A percentile compares a stretch with the other conserved stretches of the same genome.
Evolutionary conservation across 768 basidiomycete genomes (phyloP).

Genomic region (Suillus decipiens): DNA sequence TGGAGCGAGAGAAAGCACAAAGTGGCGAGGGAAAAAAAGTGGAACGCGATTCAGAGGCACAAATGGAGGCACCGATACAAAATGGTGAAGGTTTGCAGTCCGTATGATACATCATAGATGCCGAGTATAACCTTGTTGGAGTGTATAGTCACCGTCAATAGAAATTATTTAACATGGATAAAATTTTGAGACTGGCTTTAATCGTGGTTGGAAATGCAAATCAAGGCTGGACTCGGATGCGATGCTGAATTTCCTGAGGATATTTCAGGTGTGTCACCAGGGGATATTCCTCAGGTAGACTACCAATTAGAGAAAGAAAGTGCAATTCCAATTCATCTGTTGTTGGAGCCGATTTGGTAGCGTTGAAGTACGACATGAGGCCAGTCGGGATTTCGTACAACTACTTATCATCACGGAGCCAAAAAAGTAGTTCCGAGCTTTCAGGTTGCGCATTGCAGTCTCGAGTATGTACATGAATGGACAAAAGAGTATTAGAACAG

Average conservation of each 20-base stretch:
- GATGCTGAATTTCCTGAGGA: not conserved
- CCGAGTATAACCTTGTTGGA: not conserved
- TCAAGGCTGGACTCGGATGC: not conserved
- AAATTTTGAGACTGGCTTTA: not conserved
- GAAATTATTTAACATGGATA: not conserved
- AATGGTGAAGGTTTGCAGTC: not conserved
- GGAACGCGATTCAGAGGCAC: constrained; percentile 9
- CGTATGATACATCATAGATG: not conserved
- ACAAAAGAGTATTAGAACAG: not conserved
- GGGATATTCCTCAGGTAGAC: not conserved
- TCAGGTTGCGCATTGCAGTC: not conserved
- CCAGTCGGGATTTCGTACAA: constrained; percentile 10
- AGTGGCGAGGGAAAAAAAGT: not conserved
- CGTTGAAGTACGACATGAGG: not conserved
- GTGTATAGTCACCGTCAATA: not conserved
- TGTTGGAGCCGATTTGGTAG: constrained; percentile 1
- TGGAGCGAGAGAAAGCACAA: constrained; percentile 12
- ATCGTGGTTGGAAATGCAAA: too few species aligned
- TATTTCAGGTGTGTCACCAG: not conserved
- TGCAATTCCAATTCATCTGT: not conserved
- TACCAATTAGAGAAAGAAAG: not conserved
- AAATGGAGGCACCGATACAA: constrained; percentile 15
- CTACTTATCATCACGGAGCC: constrained; percentile 3
- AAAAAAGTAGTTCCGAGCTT: constrained; percentile 1
- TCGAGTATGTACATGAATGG: not conserved